Evolutionary conservation across 495 filamentous ascomycete species (phyloP).

Genomic region (Aspergillus bridgeri): DNA sequence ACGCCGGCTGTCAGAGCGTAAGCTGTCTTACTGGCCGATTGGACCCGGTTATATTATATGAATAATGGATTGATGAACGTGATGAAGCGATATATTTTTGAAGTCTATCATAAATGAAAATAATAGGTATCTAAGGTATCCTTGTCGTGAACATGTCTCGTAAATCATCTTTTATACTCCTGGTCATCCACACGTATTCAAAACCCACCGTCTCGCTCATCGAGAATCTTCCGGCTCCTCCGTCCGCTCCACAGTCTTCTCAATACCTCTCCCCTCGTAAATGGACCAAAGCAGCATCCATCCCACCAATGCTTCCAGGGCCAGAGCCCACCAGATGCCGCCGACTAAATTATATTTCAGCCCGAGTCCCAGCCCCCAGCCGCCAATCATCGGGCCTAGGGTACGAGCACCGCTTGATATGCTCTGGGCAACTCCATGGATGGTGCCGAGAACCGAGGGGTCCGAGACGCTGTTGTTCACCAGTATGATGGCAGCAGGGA

Average conservation of each 20-base stretch:
- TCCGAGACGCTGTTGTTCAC: conserved; percentile 67
- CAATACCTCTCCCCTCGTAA: conserved; percentile 50
- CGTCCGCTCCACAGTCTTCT: conserved; percentile 20
- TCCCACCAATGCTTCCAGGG: conserved; percentile 48
- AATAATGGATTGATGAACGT: conserved; percentile 1
- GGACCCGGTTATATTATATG: neutral
- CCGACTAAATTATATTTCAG: conserved; percentile 64
- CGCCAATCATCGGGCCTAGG: conserved; percentile 63
- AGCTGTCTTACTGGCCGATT: neutral
- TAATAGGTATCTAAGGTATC: neutral
- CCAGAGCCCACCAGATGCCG: conserved; percentile 66
- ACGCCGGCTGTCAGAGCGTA: conserved; percentile 31
- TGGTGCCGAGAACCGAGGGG: conserved; percentile 58
- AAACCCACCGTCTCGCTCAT: neutral
- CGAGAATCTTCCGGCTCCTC: conserved; percentile 21
- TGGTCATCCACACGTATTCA: neutral
- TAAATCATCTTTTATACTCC: neutral
- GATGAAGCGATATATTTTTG: neutral
- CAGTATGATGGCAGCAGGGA: conserved; percentile 65
- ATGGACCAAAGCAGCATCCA: conserved; percentile 50
- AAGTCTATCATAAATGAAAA: neutral
- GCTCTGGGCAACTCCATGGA: conserved; percentile 68
- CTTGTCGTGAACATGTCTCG: neutral
- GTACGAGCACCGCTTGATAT: conserved; percentile 58
- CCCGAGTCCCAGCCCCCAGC: conserved; percentile 61